Evolutionary conservation across 768 basidiomycete species (phyloP), one percentile per base, ranked within the genome.

Genomic region (Pleurotus pulmonarius): DNA sequence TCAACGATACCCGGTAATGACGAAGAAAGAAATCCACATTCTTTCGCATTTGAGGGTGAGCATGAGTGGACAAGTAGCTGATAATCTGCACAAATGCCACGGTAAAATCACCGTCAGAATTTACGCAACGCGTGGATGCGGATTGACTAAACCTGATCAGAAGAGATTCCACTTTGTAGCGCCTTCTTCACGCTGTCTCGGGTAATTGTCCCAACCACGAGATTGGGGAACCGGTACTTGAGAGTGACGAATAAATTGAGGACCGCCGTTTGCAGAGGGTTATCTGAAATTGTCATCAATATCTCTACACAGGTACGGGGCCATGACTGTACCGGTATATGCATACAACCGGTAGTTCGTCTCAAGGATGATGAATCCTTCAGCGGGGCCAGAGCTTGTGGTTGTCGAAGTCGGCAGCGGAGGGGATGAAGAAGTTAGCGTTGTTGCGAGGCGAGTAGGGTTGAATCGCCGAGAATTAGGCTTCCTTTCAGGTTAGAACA

Each of bases 281-380:
- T 98, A 62, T 93, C 94, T 98, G 61, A 55, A 59, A 49, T 51
- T 38, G 41, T 46, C 39, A 7, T 41, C 18, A 58, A 47, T 47
- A 60, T 57, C 59, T 60, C 9, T 8, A 57, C 60, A 51, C 39
- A 57, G 48, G 38, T 62, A 62, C 59, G 56, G 55, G 57, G 68
- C 25, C 5, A 58, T 12, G 29, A 29, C 49, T 56, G 51, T 69
- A 94, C 94, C 89, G 37, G 97, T 99, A 71, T 99, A 99, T 4
- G 97, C 97, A 69, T 98, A 99, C 60, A 99, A 75, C 62, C 94
- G 89, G 75, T 98, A 98, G 75, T 99, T 98, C 16, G 97, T 98
- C 75, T 99, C 97, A 43, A 99, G 80, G 62, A 98, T 86, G 63
- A 98, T 88, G 75, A 97, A 98, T 12, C 95, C 93, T 69, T 96